phyloP scores from a whole-genome alignment of 1,139 yeast genomes.

The Protomyces macrosporus region DNA sequence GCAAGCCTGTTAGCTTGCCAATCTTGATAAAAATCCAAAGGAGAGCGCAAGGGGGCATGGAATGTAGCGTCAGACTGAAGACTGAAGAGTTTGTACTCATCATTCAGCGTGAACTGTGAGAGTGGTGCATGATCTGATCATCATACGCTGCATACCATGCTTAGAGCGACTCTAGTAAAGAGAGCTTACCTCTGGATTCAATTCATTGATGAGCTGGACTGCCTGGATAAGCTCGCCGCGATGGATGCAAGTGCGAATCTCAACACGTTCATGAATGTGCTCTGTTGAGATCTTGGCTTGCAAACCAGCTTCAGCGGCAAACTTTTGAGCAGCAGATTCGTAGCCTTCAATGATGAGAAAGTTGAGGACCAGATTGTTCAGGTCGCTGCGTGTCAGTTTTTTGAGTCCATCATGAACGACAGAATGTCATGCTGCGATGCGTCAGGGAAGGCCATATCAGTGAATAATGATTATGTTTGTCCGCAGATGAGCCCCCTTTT shows the following conservation, averaged over 20 bases:
- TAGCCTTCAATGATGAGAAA: slow-evolving; percentile 43
- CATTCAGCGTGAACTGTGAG: slow-evolving; percentile 32
- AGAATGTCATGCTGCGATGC: not conserved
- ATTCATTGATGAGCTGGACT: slow-evolving; percentile 41
- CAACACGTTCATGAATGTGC: slow-evolving; percentile 37
- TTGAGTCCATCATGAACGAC: not conserved
- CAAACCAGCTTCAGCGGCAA: slow-evolving; percentile 41
- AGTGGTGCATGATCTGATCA: slow-evolving; percentile 36
- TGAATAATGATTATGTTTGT: slow-evolving; percentile 24
- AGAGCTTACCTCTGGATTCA: slow-evolving; percentile 38
- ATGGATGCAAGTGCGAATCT: slow-evolving; percentile 38
- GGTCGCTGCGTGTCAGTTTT: slow-evolving; percentile 32
- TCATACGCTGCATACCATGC: slow-evolving; percentile 13
- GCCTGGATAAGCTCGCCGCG: slow-evolving; percentile 40
- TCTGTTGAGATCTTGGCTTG: slow-evolving; percentile 34
- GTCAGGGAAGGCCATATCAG: slow-evolving; percentile 9
- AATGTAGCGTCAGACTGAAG: slow-evolving; percentile 34
- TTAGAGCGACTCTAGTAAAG: not conserved
- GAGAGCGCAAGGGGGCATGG: not conserved
- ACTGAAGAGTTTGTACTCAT: slow-evolving; percentile 34
- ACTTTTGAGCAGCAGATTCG: slow-evolving; percentile 40
- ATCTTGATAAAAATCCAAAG: not conserved
- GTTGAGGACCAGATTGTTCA: slow-evolving; percentile 41
- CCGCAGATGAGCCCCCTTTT: slow-evolving; percentile 10
- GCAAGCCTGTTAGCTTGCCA: not conserved